Base-by-base conservation (phyloP, 2,329 filamentous ascomycete species). In the Hypoxylon sp. region DNA sequence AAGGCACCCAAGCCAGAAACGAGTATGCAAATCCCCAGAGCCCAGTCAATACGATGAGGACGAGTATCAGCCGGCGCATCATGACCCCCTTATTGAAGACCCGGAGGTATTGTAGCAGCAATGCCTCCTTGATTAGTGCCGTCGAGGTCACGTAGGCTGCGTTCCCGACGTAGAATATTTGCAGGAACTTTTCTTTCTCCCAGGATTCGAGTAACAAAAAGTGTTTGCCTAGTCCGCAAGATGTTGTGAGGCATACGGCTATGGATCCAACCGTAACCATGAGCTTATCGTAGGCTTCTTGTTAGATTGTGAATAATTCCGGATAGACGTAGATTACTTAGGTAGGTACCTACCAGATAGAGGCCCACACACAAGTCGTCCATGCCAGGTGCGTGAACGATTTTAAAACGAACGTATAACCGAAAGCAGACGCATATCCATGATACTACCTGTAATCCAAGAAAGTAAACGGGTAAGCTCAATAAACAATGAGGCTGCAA, bases 1-100 rank as follows among this genome's bases (percentile, higher is more conserved):
- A 77, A 6, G 75, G 74, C 0, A 76, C 54, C 71, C 72, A 76
- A n/a, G 75, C 72, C 17, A 77, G 54, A 20, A 75, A 67, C 6
- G 70, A 71, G 47, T 74, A 77, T 1, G 68, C 67, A 24, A 72
- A 10, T 0, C 75, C 75, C 75, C 75, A 77, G 1, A 73, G 63
- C 1, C 70, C 71, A 1, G 73, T 75, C 47, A 76, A 68, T 6
- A 68, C 47, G 46, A 72, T 71, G 20, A 73, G 50, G 15, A 59
- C 22, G 13, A 73, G 26, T 8, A 70, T 67, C n/a, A 75, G 13
- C 6, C 67, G 59, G 44, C 64, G 59, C 28, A 70, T 55, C 22
- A 65, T 53, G 17, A 52, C 46, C 3, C 65, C 68, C n/a, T 57
- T 67, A 4, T 70, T 54, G 56, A 71, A 74, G 30, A 74, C 56